Conservation (phyloP, 2,329 filamentous ascomycete genomes). For the Claviceps paspali region DNA sequence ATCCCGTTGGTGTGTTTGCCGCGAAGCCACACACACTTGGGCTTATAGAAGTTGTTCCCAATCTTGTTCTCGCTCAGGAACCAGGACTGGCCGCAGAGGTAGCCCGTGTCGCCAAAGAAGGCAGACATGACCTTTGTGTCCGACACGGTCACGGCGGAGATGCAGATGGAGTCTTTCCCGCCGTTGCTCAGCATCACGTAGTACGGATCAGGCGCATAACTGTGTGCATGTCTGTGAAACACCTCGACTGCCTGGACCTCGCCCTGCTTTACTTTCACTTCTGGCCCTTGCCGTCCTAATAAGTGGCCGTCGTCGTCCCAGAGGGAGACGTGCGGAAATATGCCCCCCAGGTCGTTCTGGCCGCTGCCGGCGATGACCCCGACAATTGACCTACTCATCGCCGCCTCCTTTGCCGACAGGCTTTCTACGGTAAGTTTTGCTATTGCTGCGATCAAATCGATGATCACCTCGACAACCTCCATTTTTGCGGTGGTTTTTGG, state of each 20-base stretch:
- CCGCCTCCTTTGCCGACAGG: no score
- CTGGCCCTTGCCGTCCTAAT: constrained; percentile 9
- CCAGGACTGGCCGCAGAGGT: constrained; percentile 11
- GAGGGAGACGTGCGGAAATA: constrained; percentile 7
- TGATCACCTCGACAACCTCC: no score
- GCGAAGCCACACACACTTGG: constrained; percentile 13
- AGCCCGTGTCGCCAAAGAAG: constrained; percentile 11
- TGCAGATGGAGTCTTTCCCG: constrained; percentile 11
- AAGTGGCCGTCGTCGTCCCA: constrained; percentile 9
- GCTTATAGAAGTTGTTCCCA: constrained; percentile 5
- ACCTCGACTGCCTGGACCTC: constrained; percentile 2
- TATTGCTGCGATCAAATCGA: no score
- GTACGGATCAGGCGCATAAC: constrained; percentile 2
- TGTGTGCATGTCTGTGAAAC: constrained; percentile 5
- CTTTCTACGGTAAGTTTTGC: no score
- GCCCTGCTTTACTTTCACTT: no score
- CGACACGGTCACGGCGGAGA: constrained; percentile 9
- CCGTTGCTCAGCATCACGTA: constrained; percentile 11
- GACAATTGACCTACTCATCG: no score
- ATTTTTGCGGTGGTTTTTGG: no score
- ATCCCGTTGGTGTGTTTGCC: constrained; percentile 9
- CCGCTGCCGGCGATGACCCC: constrained; percentile 1
- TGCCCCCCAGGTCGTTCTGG: constrained; percentile 3
- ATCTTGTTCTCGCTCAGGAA: constrained; percentile 9
- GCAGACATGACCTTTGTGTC: constrained; percentile 5